Conservation (phyloP, 768 basidiomycete species). For the Calocybe cyanea region DNA sequence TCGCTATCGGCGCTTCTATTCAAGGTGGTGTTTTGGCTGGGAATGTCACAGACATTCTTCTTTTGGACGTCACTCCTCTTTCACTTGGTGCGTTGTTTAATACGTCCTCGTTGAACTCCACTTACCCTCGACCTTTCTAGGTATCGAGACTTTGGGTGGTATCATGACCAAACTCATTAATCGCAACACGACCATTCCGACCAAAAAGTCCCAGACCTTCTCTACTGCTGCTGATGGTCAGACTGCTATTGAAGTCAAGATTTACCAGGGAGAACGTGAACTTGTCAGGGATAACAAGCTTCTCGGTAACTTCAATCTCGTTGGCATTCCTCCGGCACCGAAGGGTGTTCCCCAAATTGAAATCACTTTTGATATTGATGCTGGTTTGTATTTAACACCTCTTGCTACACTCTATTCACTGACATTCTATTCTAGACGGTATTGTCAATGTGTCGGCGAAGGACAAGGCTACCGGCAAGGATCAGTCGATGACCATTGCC, state of each 20-base stretch:
- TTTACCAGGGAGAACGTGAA: constrained; percentile 99
- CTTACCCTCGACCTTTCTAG: constrained; percentile 24
- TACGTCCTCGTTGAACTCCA: background rate
- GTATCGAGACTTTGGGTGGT: constrained; percentile 96
- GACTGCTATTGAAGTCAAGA: constrained; percentile 99
- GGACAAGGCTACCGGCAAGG: constrained; percentile 88
- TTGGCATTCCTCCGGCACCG: constrained; percentile 89
- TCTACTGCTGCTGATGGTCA: constrained; percentile 99
- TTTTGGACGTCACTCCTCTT: constrained; percentile 93
- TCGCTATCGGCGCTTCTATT: constrained; percentile 96
- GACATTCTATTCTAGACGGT: constrained; percentile 52
- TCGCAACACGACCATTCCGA: constrained; percentile 98
- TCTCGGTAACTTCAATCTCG: constrained; percentile 98
- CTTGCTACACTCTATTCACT: background rate
- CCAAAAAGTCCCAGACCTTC: constrained; percentile 99
- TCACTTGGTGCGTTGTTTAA: constrained; percentile 70
- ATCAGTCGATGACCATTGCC: constrained; percentile 95
- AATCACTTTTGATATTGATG: constrained; percentile 96
- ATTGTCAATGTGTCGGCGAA: constrained; percentile 97
- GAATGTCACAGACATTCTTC: constrained; percentile 91
- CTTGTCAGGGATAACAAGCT: constrained; percentile 98
- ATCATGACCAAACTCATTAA: constrained; percentile 99
- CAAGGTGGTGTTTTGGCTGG: constrained; percentile 98
- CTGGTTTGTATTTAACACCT: constrained; percentile 46
- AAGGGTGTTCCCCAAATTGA: constrained; percentile 84